Base-by-base conservation (phyloP, 257 asterid genomes). In the Rehmannia glutinosa region DNA sequence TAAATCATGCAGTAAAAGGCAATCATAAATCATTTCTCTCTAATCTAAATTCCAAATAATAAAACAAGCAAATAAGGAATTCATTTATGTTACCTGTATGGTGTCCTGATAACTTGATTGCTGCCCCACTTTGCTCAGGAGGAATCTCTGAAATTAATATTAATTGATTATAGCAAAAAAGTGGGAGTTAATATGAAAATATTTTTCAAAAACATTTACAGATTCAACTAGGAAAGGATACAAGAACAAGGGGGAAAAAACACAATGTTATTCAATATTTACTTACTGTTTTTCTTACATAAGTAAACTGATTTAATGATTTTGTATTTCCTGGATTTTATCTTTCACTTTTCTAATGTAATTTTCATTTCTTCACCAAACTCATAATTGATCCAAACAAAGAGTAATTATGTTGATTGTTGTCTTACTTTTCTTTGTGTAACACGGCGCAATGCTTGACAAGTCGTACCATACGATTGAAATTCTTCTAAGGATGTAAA, bases 101-200 rank as follows among this genome's bases (percentile, higher is more conserved):
- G 94, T 88, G 35, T 84, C 91, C n/a, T 84, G 84, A 73, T 89
- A 89, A 69, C 90, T 86, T 63, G 96, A 86, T 60, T 79, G 85
- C 20, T 84, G 85, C 30, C 64, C 79, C 25, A 72, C 85, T 51
- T 74, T 70, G 60, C 62, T 81, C 36, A 86, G 62, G 47, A 89
- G 75, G 30, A 66, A 52, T 35, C 72, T 73, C 94, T 89, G 82
- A 32, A 17, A 41, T 27, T 23, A 35, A 43, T 3, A 53, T 42
- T 51, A 69, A 19, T 7, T 38, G 51, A 12, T 4, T 23, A 5
- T 6, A 21, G 28, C 12, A 2, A 51, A 16, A 41, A 25, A 16
- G 13, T 38, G 15, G 25, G n/a, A n/a, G 27, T 51, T 7, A n/a
- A 24, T 0, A 11, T 23, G 27, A 50, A 19, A 50, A n/a, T n/a